Base-by-base conservation (phyloP, 2,329 filamentous ascomycete species). In the Penicillium sp. region DNA sequence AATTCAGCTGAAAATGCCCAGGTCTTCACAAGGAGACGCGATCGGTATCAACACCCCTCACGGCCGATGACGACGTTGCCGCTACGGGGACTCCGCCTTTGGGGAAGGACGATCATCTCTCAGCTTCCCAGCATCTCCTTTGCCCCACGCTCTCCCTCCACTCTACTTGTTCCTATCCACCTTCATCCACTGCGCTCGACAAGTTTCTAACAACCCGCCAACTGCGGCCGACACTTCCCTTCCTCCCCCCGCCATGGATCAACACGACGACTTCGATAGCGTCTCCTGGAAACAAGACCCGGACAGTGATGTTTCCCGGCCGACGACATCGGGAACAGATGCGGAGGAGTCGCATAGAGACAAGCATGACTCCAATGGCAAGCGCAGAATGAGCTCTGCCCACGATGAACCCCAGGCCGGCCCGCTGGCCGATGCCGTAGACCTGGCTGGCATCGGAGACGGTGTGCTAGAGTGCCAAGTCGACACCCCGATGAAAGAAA, bases 391-490 rank as follows among this genome's bases (percentile, higher is more conserved):
- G 74, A 74, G 72, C 68, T 69, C 74, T 53, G 67, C 71, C 16
- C 67, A 69, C 61, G 72, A 77, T 69, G 70, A 75, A 69, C 69
- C 71, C 52, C 78, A 79, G 65, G 77, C 77, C 21, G 79, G 76
- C 16, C 68, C 77, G 28, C 70, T 79, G 54, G 78, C 79, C 36
- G 79, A 82, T 48, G 72, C 76, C 24, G 76, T 81, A 52, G 85
- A 88, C 65, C 74, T 85, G 47, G 84, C 84, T 42, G 78, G 88
- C 49, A 86, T 86, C 55, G 81, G 80, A 34, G 80, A 85, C 60
- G 93, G 95, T 61, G 81, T 84, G 51, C 81, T 99, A 41, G 88
- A 95, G 68, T 96, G 92, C 70, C 85, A 79, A 16, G 93, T 99
- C 16, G 84, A 85, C 49, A 83, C 86, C 53, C 91, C 94, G 18